Base-by-base conservation (phyloP, 345 rosid species). In the Clausena lansium region DNA sequence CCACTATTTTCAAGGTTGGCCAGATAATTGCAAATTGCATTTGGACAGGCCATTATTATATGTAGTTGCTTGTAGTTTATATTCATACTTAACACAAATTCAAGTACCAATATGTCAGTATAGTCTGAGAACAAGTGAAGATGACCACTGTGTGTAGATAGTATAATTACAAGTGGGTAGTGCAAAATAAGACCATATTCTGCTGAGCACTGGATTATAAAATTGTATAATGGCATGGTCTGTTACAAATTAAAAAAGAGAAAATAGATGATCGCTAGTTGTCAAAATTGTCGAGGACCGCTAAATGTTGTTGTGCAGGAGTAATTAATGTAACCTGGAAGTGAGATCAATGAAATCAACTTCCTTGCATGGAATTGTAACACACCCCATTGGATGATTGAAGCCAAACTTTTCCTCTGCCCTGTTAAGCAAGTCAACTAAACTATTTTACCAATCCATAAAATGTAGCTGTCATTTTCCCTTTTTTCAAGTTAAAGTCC, bases 401-500 rank as follows among this genome's bases (percentile, higher is more conserved):
- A 75, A 79, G 3, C 80, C 85, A 32, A 76, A 76, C 65, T 82
- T 80, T 67, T 81, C 83, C 64, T 69, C 81, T 0, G 67, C 81
- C 17, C 54, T 52, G 5, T 55, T 57, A 0, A 68, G 73, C 77
- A 85, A 47, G n/a, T 60, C 80, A 30, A 80, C 84, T 71, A 88
- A 45, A 45, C 50, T 45, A 3, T 2, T 3, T 0, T 0, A 2
- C 50, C 5, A 45, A 45, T 45, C 17, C 17, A 88, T 24, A 84
- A 81, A 79, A 83, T 15, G 81, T 74, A 83, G 0, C 88, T 0
- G 9, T 41, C 4, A 41, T 41, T 2, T 41, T 41, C 50, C 50
- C 11, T 2, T 11, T 15, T 11, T 41, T 0, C 50, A 2, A 3
- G 15, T 13, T 10, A 41, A 41, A 10, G 15, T 3, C 1, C 1